Base-by-base conservation (phyloP, 345 rosid genomes). In the Citrus australasica region DNA sequence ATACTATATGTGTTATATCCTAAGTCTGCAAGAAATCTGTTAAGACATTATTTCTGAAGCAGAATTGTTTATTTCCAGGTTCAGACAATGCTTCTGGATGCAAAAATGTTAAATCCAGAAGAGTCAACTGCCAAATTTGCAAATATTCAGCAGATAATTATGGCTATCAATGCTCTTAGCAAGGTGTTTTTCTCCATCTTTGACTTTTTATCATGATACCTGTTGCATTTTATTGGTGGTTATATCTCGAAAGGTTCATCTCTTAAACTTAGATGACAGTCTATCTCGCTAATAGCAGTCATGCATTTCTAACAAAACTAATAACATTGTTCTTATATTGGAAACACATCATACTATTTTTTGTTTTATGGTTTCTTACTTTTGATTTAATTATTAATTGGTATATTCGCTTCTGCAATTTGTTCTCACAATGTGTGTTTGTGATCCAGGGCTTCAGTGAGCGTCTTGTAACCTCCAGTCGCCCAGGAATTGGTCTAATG, bases 81-180 rank as follows among this genome's bases (percentile, higher is more conserved):
- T 78, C 90, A 89, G 84, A 81, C 75, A 42, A 82, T 88, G 79
- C 86, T 96, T 67, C 51, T 78, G 79, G 88, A 90, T 82, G 86
- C 95, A 61, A 84, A 87, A 81, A 70, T 74, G 19, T 77, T 83
- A 62, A 86, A 73, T 78, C 73, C 84, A 2, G 95, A 90, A 67
- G 95, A 91, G 38, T 88, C 85, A 79, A 81, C 88, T 55, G 79
- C 67, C 38, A 92, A 88, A 83, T 75, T 93, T 78, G 88, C 86
- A 10, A 86, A 83, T 73, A 75, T 92, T 63, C 97, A 93, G 84
- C 95, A 85, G 76, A 88, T 90, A 79, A 91, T 93, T 67, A 81
- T 93, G 87, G 97, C 98, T 68, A 91, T 96, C 35, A 96, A 90
- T 88, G 92, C 99, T 72, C 92, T 93, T 80, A 96, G 99, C 96